Evolutionary conservation across 768 basidiomycete species (phyloP), one percentile per base, ranked within the genome.

Genomic region (Xerocomellus chrysenteron): DNA sequence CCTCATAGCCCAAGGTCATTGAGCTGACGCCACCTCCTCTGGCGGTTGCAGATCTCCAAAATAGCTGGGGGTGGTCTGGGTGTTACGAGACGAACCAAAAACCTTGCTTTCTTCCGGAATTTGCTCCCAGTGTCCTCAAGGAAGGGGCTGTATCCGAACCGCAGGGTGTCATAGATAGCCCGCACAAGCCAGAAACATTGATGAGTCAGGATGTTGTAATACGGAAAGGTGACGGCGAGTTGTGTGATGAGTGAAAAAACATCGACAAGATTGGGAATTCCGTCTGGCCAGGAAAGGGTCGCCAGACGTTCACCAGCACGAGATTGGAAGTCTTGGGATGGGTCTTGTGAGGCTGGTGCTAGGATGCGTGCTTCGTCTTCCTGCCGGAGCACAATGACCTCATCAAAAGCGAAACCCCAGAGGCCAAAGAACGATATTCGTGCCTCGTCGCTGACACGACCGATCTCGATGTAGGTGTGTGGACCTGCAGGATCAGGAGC

Each of bases 81-180:
- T 9, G 30, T 30, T 30, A 30, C 2, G 8, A 9, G 9, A 30
- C 30, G 8, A 9, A 9, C 2, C 1, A 30, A 16, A 14, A 36
- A 36, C 6, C 14, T 36, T 6, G 35, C 35, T 16, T 5, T 36
- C 14, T 36, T 16, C 39, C n/a, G 9, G 1, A 19, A 19, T 4
- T 10, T 10, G 13, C 3, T 6, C 14, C 35, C 14, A 2, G 35
- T 36, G 14, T 36, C 5, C 14, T 36, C 35, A 6, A 36, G 5
- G 6, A 2, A 4, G 14, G 12, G 12, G 12, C 2, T 4, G 13
- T 36, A 36, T 1, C 4, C 12, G 1, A 0, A 0, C 14, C 35
- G 35, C 12, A 36, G 14, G 13, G 6, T 36, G 7, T 13, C 4
- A 12, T 36, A 36, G 5, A 36, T 13, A 36, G 35, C 16, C 5